phyloP scores from a whole-genome alignment of 2,329 filamentous ascomycete species.

The Camillea tinctor region DNA sequence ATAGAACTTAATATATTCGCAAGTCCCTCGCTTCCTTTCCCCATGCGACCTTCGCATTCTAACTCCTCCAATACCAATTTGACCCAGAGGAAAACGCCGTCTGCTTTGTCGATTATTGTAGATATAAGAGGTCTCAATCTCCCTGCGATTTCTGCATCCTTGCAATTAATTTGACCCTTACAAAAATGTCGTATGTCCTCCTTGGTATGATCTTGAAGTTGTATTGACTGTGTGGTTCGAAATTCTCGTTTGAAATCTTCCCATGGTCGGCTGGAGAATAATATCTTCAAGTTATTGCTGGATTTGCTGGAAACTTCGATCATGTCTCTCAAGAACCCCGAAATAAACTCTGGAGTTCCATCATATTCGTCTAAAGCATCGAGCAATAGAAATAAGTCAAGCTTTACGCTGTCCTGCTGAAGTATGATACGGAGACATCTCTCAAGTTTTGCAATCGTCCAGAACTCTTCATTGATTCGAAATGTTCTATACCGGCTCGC shows the following conservation, averaged over 20 bases:
- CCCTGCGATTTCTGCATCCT: not conserved
- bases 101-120: conserved; percentile 6
- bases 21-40: not conserved
- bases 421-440: conserved; percentile 1
- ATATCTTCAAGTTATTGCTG: conserved; percentile 9
- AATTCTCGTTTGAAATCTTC: conserved; percentile 8
- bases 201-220: conserved; percentile 17
- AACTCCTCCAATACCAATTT: conserved; percentile 14
- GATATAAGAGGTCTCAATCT: conserved; percentile 3
- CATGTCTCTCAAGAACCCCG: conserved; percentile 6
- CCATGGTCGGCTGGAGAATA: conserved; percentile 17
- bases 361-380: conserved; percentile 19
- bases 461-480: not conserved
- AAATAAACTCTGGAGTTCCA: conserved; percentile 10
- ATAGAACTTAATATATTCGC: conserved; percentile 2
- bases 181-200: conserved; percentile 18
- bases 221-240: conserved; percentile 1
- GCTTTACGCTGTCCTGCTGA: conserved; percentile 1
- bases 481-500: not conserved
- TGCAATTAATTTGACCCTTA: conserved; percentile 1
- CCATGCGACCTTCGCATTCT: conserved; percentile 2
- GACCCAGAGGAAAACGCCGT: conserved; percentile 20
- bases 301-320: not conserved
- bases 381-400: conserved; percentile 13
- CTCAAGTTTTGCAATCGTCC: conserved; percentile 4